Evolutionary conservation across 1,284 basidiomycete genomes (phyloP).

Genomic region (Ceratobasidium sp.): DNA sequence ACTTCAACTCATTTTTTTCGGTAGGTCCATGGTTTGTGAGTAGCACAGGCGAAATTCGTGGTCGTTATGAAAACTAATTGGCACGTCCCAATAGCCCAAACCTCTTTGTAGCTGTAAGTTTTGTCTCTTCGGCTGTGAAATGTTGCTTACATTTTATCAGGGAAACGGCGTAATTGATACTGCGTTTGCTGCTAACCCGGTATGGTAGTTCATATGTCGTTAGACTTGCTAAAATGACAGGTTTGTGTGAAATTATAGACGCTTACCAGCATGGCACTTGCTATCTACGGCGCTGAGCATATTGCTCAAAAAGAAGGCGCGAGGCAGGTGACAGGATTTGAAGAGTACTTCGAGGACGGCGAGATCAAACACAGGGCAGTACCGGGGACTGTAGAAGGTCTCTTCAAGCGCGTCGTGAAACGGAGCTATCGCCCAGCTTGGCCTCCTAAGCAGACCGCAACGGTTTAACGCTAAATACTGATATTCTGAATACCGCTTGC

Average conservation of each 20-base stretch:
- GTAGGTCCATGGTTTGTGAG: neutral
- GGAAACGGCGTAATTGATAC: neutral
- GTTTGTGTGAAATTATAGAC: neutral
- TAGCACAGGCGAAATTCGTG: neutral
- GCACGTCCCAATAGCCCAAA: neutral
- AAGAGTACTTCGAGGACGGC: neutral
- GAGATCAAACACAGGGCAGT: neutral
- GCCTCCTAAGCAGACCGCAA: no score
- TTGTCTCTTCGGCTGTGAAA: neutral
- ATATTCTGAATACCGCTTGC: neutral
- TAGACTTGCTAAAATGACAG: neutral
- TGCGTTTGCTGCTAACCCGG: neutral
- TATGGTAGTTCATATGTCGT: neutral
- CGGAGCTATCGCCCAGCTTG: neutral
- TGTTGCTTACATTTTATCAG: neutral
- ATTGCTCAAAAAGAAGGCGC: neutral
- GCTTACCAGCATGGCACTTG: neutral
- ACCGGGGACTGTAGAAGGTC: neutral
- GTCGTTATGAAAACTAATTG: neutral
- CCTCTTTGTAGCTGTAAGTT: neutral
- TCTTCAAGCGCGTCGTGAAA: neutral
- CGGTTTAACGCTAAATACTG: no score
- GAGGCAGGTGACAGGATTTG: neutral
- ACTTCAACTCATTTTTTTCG: neutral
- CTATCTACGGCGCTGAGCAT: neutral